Percentiles rank a stretch among this genome's conserved stretches.
Evolutionary conservation across 257 asterid genomes (phyloP).

Genomic region (Scutellaria galericulata): DNA sequence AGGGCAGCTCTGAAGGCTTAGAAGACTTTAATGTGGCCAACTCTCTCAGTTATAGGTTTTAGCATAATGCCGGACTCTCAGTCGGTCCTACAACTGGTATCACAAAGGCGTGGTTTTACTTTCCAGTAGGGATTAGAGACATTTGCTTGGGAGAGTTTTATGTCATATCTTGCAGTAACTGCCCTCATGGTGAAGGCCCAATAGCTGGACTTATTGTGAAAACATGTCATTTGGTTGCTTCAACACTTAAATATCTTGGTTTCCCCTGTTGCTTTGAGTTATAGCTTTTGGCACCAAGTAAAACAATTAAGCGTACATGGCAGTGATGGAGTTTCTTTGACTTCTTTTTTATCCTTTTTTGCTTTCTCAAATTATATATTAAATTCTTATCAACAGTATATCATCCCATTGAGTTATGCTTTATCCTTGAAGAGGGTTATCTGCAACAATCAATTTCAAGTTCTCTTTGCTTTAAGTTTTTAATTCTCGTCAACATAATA

Average conservation of each 20-base stretch:
- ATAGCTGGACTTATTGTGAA: no score
- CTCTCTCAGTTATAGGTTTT: background rate
- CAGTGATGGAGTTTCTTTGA: background rate
- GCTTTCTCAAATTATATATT: background rate
- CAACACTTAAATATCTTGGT: background rate
- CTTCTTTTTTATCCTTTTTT: background rate
- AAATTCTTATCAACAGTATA: background rate
- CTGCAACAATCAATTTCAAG: constrained; percentile 1
- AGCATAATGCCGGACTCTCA: background rate
- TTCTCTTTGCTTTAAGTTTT: constrained; percentile 21
- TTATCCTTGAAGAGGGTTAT: background rate
- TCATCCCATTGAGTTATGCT: constrained; percentile 10
- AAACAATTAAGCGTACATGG: background rate
- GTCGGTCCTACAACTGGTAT: background rate
- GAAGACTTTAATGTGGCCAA: background rate
- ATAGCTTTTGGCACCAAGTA: no score
- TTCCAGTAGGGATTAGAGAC: background rate
- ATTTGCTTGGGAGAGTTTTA: background rate
- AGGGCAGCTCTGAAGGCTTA: background rate
- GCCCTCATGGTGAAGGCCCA: background rate
- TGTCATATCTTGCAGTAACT: background rate
- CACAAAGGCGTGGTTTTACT: background rate
- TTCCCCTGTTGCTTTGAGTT: background rate
- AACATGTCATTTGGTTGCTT: background rate
- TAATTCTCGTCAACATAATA: background rate